A percentile compares a stretch with the other conserved stretches of the same genome.
Evolutionary conservation across 345 rosid genomes (phyloP).

Genomic region (Linum usitatissimum): DNA sequence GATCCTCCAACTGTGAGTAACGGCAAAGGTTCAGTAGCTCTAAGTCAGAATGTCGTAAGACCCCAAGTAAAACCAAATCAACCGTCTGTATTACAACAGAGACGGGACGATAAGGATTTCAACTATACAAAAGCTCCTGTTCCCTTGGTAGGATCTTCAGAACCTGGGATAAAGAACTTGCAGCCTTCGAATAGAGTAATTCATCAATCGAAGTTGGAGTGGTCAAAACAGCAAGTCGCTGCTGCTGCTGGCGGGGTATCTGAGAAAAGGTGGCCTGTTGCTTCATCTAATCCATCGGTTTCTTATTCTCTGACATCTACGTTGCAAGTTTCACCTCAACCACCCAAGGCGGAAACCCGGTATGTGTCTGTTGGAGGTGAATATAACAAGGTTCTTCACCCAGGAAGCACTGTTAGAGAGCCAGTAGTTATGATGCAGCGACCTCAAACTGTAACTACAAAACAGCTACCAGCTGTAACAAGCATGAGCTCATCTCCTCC

Average conservation of each 20-base stretch:
- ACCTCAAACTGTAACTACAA: constrained; percentile 44
- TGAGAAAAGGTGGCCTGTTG: constrained; percentile 48
- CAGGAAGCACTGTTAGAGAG: constrained; percentile 37
- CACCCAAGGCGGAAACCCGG: constrained; percentile 40
- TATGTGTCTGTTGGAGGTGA: constrained; percentile 41
- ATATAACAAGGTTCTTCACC: constrained; percentile 34
- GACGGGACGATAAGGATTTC: constrained; percentile 55
- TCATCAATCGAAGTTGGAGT: constrained; percentile 40
- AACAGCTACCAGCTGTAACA: constrained; percentile 32
- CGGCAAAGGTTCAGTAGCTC: constrained; percentile 23
- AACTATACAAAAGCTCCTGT: constrained; percentile 43
- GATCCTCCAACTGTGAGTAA: constrained; percentile 36
- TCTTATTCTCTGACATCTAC: constrained; percentile 49
- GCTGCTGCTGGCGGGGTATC: constrained; percentile 18
- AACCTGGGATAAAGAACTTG: constrained; percentile 29
- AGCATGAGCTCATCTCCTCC: constrained; percentile 43
- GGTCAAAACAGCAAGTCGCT: constrained; percentile 44
- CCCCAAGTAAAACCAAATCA: constrained; percentile 26
- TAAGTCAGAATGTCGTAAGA: constrained; percentile 32
- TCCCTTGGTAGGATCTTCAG: constrained; percentile 23
- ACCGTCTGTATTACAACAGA: constrained; percentile 29
- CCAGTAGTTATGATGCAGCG: constrained; percentile 62
- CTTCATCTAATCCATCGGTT: constrained; percentile 35
- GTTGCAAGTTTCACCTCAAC: constrained; percentile 39
- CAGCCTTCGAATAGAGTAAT: constrained; percentile 45